These are phyloP conservation scores for Silene noctiflora DNA, from an alignment of 179 eudicot species.

Conservation along the genomic window DNA sequence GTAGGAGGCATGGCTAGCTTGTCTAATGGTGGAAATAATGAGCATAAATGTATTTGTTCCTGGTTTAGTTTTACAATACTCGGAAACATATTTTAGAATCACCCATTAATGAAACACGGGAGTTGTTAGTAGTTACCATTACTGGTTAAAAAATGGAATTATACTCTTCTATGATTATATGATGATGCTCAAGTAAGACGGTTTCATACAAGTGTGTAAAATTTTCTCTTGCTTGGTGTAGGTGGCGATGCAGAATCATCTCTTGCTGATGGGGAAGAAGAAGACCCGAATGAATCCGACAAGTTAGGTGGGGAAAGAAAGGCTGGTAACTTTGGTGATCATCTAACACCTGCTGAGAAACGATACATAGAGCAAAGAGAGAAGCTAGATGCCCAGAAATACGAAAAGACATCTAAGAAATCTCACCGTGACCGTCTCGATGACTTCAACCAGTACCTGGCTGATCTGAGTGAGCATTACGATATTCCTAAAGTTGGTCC, in stretches of 20 bases:
- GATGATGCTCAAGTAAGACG: too few relatives aligned
- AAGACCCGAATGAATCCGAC: conserved; percentile 34
- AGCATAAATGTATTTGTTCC: too few relatives aligned
- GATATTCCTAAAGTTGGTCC: conserved; percentile 99
- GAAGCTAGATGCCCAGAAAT: conserved; percentile 57
- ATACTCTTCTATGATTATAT: too few relatives aligned
- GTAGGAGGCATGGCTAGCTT: background rate
- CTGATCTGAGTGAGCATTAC: conserved; percentile 94
- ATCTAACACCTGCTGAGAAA: conserved; percentile 85
- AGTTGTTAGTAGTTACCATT: too few relatives aligned
- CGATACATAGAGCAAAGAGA: conserved; percentile 91
- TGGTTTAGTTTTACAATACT: too few relatives aligned
- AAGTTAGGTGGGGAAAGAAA: conserved; percentile 35
- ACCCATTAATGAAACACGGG: too few relatives aligned
- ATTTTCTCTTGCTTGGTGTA: conserved; percentile 11
- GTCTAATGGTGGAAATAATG: background rate
- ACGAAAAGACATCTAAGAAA: conserved; percentile 71
- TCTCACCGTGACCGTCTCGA: conserved; percentile 89
- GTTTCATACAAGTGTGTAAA: background rate
- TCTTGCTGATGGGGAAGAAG: conserved; percentile 32
- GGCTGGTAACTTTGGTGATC: conserved; percentile 42
- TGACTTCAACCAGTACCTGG: conserved; percentile 92
- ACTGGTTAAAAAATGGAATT: too few relatives aligned
- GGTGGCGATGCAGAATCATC: conserved; percentile 35
- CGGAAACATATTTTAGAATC: too few relatives aligned